Base-by-base conservation (phyloP, 2,329 filamentous ascomycete genomes). In the Cladophialophora immunda region DNA sequence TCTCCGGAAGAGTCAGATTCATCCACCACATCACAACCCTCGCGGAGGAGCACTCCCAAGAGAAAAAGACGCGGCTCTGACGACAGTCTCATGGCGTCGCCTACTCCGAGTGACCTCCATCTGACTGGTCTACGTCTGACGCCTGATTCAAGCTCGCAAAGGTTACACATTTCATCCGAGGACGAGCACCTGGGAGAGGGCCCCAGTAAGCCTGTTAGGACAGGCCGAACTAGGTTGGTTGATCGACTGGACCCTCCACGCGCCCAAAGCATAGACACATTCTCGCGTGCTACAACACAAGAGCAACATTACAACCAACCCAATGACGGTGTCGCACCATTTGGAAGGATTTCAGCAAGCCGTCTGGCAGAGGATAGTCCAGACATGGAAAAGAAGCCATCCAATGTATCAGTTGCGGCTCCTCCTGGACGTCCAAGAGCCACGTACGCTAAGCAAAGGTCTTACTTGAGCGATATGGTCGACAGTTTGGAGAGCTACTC, bases 391-490 rank as follows among this genome's bases (percentile, higher is more conserved):
- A 55, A 62, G 27, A 45, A 29, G 17, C 47, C 60, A n/a, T n/a
- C 65, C 25, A 50, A 19, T 53, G 38, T 17, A 34, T 8, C 62
- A 47, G 53, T 56, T 27, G 25, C 34, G 7, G 57, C 50, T 19
- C 38, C 62, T 29, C 45, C 66, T 27, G 58, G 34, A 15, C 66
- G 68, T 29, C 38, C n/a, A 53, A 62, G 70, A 50, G 58, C 61
- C 45, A 90, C 88, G 2, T 90, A 90, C 75, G 84, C 85, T 15
- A 83, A 83, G 41, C 81, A 85, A 69, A 82, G 87, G 54, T 88
- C 87, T 1, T 87, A 88, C 68, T 76, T 89, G n/a, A 81, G 84
- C 70, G 86, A 88, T 68, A 74, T 80, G 53, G 80, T 78, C 30
- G 79, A 79, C 13, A 63, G 78, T 25, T 58, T 70, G 13, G 70